Evolutionary conservation across 1,139 yeast genomes (phyloP), one percentile per base, ranked within the genome.

Genomic region (Yamadazyma atlantica): DNA sequence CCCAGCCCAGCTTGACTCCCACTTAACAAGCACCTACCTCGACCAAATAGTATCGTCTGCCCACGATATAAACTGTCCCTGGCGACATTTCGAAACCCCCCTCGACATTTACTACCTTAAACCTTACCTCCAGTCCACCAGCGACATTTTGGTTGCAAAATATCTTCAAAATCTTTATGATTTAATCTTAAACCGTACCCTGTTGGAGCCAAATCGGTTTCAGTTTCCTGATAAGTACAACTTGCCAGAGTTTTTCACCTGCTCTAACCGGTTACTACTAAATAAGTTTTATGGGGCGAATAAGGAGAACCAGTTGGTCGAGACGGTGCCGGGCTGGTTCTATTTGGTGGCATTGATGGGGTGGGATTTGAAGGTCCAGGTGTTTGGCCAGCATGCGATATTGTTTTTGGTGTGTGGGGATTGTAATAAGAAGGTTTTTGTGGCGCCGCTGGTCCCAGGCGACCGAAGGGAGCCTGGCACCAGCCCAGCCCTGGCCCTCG

Each of bases 1-100:
- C 4, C 12, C 50, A 32, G 50, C 53, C 11, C 54, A 51, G 10
- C 50, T 69, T 27, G 59, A 67, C 36, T 30, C 22, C 6, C 44
- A 54, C 14, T 50, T 69, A 31, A 50, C 46, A 16, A 39, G 46
- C 3, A 9, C n/a, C n/a, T n/a, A n/a, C n/a, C n/a, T n/a, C n/a
- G n/a, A n/a, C n/a, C n/a, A n/a, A n/a, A n/a, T n/a, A n/a, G n/a
- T n/a, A n/a, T n/a, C n/a, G n/a, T n/a, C n/a, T 29, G 73, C 62
- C 4, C 76, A 70, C 42, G 48, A 53, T 4, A 13, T 38, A 0
- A 53, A 54, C 30, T 70, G 76, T 37, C 57, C 67, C 1, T 69
- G 76, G 76, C 48, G 58, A 24, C 57, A 53, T 37, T 60, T 66
- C 32, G 69, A 62, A 40, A 60, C 69, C 19, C 71, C 74, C 0